Percentiles rank a stretch among this genome's conserved stretches.
Evolutionary conservation across 345 rosid genomes (phyloP).

Genomic region (Citrus unshiu): DNA sequence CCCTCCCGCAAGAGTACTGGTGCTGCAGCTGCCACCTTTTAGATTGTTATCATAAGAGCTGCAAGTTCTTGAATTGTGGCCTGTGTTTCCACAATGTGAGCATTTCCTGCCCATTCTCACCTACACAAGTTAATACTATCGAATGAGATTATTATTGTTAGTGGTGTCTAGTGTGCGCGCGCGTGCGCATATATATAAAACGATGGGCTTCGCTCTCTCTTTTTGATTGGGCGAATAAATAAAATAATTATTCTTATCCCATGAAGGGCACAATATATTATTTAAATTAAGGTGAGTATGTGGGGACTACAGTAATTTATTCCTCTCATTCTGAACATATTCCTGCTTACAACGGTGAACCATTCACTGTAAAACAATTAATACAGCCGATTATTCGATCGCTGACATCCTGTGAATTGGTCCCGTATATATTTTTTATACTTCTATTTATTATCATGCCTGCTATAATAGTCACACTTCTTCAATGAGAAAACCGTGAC

Average conservation of each 20-base stretch:
- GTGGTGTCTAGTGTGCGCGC: background rate
- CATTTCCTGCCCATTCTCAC: conserved; percentile 35
- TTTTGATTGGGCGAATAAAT: background rate
- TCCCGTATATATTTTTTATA: no score
- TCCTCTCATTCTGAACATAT: background rate
- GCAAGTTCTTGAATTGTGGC: conserved; percentile 41
- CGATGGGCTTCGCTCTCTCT: background rate
- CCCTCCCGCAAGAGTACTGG: background rate
- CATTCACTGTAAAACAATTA: background rate
- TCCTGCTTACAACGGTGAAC: background rate
- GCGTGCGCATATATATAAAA: background rate
- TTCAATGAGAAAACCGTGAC: background rate
- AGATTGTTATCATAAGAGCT: background rate
- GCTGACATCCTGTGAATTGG: background rate
- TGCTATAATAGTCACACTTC: no score
- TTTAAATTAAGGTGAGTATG: background rate
- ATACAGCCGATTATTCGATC: background rate
- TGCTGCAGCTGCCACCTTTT: background rate
- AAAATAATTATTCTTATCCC: background rate
- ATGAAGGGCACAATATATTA: background rate
- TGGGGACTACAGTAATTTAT: background rate
- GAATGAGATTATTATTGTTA: background rate
- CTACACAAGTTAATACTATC: background rate
- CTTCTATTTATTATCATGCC: background rate
- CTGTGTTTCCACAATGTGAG: conserved; percentile 33